Evolutionary conservation across 176 grass and related monocot genomes (phyloP).

Genomic region (Otatea glauca): DNA sequence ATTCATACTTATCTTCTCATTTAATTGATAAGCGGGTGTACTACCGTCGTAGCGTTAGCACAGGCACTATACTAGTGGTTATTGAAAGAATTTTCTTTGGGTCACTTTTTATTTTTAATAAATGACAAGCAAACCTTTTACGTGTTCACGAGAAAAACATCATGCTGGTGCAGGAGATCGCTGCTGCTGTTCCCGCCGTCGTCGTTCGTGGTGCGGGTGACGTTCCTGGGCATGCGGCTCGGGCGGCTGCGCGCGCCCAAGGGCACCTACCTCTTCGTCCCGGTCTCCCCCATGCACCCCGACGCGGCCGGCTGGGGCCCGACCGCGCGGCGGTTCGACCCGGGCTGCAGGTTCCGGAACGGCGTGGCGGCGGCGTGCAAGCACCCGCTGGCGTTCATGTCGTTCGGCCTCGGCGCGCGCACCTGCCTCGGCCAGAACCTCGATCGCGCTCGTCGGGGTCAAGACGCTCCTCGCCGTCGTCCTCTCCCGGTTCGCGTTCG

Average conservation of each 20-base stretch:
- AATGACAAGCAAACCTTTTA: too few relatives aligned
- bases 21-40: too few relatives aligned
- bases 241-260: conserved; percentile 44
- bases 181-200: conserved; percentile 65
- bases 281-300: conserved; percentile 60
- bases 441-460: conserved; percentile 65
- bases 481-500: conserved; percentile 39
- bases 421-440: conserved; percentile 67
- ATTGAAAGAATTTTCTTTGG: too few relatives aligned
- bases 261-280: conserved; percentile 64
- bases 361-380: conserved; percentile 54
- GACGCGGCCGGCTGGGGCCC: conserved; percentile 50
- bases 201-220: conserved; percentile 64
- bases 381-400: conserved; percentile 62
- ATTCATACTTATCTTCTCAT: too few relatives aligned
- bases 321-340: conserved; percentile 45
- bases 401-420: conserved; percentile 66
- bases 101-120: too few relatives aligned
- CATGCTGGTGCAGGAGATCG: conserved; percentile 64
- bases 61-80: too few relatives aligned
- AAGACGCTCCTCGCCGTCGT: conserved; percentile 55
- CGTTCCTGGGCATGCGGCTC: conserved; percentile 53
- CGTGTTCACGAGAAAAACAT: too few relatives aligned
- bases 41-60: too few relatives aligned
- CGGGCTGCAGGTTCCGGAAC: conserved; percentile 43